A percentile compares a stretch with the other conserved stretches of the same genome.
Evolutionary conservation across 371 early-diverging fungal species (phyloP).

Genomic region (Rhizopus arrhizus): DNA sequence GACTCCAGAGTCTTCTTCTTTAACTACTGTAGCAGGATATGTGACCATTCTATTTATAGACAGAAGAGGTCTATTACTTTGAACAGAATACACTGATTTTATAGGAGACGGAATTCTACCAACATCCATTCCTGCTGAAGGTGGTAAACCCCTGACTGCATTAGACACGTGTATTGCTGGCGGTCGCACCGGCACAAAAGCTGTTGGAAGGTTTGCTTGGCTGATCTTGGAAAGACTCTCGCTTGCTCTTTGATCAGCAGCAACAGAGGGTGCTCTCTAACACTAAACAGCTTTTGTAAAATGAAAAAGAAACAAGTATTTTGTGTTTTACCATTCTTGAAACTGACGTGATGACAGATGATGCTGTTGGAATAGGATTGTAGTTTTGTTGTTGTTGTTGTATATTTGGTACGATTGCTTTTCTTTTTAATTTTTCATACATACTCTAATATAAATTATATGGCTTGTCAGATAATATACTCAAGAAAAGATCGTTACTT

Average conservation of each 20-base stretch:
- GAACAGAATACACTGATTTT: slow-evolving; percentile 11
- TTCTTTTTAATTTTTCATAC: slow-evolving; percentile 44
- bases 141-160: background rate
- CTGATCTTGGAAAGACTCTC: background rate
- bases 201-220: background rate
- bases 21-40: background rate
- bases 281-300: background rate
- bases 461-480: background rate
- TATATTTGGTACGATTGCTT: slow-evolving; percentile 39
- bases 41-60: background rate
- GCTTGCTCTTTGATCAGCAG: background rate
- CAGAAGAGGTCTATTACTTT: background rate
- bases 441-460: background rate
- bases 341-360: background rate
- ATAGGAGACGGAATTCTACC: slow-evolving; percentile 16
- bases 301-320: background rate
- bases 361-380: background rate
- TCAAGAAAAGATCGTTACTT: slow-evolving; percentile 31
- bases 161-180: background rate
- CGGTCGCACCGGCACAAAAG: background rate
- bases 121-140: background rate
- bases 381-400: slow-evolving; percentile 13
- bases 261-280: background rate
- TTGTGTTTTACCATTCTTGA: background rate
- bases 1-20: no score